Evolutionary conservation across 768 basidiomycete species (phyloP), one percentile per base, ranked within the genome.

Genomic region (Boletus fagicola): DNA sequence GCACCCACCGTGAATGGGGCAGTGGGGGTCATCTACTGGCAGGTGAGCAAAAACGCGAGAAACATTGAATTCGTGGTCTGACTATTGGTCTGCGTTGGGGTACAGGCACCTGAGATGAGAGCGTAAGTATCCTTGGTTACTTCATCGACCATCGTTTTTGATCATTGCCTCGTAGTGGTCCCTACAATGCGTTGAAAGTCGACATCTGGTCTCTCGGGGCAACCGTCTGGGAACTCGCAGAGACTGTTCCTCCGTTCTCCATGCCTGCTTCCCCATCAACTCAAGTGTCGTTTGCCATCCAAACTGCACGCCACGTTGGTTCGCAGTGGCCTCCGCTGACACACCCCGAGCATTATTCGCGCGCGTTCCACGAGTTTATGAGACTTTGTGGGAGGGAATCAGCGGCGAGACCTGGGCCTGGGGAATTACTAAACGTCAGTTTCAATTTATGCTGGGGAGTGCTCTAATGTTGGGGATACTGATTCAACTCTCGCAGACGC

Each of bases 191-290:
- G 1, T 78, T 90, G 43, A 86, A 86, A 68, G 83, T 90, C 46
- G 90, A 92, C 58, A 77, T 87, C 0, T 92, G 89, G 89, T 90
- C 89, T 0, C 75, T 91, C 7, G 90, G 90, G 2, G 90, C 90
- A 0, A 92, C 90, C 0, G 79, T 89, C 0, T 92, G 90, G 90
- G 90, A 92, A 66, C 79, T 88, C 72, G 87, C 87, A 1, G 81
- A 92, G 66, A 82, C 84, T 7, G 77, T 82, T 51, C 90, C 90
- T 5, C 90, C 90, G 0, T 92, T 92, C 66, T 77, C 80, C 4
- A 79, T 83, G 45, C 63, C 67, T 20, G 57, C 61, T 18, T 69
- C 68, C 7, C 67, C 69, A 2, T 56, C 61, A 1, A 48, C 52
- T 0, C 62, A 58, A 33, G 44, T 50, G 12, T 47, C 62, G n/a